Percentiles rank a stretch among this genome's conserved stretches.
Conservation (phyloP, 208 protist genomes). For the Trichomonas vaginalis region DNA sequence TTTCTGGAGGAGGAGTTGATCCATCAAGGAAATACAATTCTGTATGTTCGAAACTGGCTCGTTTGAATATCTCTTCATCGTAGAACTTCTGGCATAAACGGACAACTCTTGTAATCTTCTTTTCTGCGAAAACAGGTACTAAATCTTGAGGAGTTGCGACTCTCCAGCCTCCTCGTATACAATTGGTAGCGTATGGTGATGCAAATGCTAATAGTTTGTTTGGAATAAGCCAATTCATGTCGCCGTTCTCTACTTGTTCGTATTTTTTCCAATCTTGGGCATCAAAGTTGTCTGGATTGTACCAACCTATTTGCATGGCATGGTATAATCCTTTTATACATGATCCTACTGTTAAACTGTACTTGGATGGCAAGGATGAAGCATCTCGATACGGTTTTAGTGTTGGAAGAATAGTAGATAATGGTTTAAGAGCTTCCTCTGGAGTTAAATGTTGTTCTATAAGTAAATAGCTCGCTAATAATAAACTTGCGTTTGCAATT, state of each 20-base stretch:
- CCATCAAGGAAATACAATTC: neutral
- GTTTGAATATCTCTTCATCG: neutral
- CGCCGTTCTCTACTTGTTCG: slow-evolving; percentile 62
- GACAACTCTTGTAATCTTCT: neutral
- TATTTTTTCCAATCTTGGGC: slow-evolving; percentile 59
- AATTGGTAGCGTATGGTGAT: slow-evolving; percentile 35
- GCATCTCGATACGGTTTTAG: slow-evolving; percentile 66
- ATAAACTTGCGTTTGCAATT: neutral
- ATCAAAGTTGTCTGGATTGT: slow-evolving; percentile 60
- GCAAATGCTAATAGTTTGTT: slow-evolving; percentile 71
- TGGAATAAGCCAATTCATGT: slow-evolving; percentile 79
- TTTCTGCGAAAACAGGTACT: neutral
- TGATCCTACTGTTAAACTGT: slow-evolving; percentile 55
- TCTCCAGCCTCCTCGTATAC: neutral
- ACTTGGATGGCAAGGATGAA: slow-evolving; percentile 50
- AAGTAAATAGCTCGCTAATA: neutral
- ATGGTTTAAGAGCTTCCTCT: neutral
- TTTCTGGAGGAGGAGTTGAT: neutral
- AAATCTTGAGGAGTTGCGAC: neutral
- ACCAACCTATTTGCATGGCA: slow-evolving; percentile 50
- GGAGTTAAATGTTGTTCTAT: neutral
- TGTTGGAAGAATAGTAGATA: neutral
- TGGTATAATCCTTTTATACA: slow-evolving; percentile 52
- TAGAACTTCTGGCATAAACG: neutral
- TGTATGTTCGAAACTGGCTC: neutral